Base-by-base conservation (phyloP, 176 grass and related monocot genomes). In the Poa annua region DNA sequence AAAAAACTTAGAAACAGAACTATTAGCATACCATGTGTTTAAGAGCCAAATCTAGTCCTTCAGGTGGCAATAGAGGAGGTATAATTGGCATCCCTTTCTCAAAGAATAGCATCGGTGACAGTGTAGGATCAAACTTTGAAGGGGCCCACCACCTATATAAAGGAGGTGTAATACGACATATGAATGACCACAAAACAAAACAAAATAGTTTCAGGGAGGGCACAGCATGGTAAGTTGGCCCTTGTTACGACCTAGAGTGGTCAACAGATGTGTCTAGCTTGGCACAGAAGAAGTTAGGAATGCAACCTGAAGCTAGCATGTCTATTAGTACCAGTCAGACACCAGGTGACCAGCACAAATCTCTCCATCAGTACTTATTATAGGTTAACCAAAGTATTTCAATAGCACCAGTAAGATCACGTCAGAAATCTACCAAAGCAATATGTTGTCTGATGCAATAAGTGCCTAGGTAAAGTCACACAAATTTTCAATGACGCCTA, bases 51-150 rank as follows among this genome's bases (percentile, higher is more conserved):
- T 93, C 92, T 41, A 95, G 41, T 84, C 96, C 96, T 60, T 80
- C n/a, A 68, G 84, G 84, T 54, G 96, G 92, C 45, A 78, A 8
- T 72, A 93, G 81, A 82, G 88, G 92, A 86, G 95, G 92, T 70
- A 87, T 82, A 51, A 98, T 57, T 1, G 96, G 92, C 29, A 21
- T 69, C 10, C 92, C 92, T 34, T 95, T 95, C 80, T 95, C 88
- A 85, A 93, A 95, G 75, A 98, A 98, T 50, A 98, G 59, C 96
- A 98, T 90, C 8, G 96, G 96, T 33, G 87, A 98, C 34, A 85
- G 44, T 79, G 85, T 39, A 29, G 90, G 92, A 90, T 98, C 86
- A 74, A 98, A 98, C 70, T 95, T 98, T 13, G 92, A 93, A 80
- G 92, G 85, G 44, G 92, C 86, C 88, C 88, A 98, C 96, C 96